These are phyloP conservation scores for Adansonia gregorii DNA, from an alignment of 441 rosid species.

Conservation along the genomic window DNA sequence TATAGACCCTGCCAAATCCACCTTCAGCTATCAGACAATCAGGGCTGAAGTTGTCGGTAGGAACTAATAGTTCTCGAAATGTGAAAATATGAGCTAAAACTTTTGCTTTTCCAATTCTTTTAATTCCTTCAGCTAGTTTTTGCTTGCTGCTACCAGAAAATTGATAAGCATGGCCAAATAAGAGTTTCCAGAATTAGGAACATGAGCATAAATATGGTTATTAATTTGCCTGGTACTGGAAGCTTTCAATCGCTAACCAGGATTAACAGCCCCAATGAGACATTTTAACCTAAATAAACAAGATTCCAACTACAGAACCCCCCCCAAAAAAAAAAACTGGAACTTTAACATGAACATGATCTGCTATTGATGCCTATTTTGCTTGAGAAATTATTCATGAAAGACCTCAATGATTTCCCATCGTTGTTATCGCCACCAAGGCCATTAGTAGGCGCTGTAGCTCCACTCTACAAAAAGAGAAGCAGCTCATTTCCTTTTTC, in stretches of 20 bases:
- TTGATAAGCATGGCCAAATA: slow-evolving; percentile 7
- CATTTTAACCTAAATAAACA: neutral
- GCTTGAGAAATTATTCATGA: slow-evolving; percentile 30
- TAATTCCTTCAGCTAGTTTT: slow-evolving; percentile 46
- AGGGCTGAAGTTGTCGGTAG: slow-evolving; percentile 54
- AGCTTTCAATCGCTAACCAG: neutral
- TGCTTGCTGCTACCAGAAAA: slow-evolving; percentile 44
- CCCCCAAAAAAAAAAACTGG: neutral
- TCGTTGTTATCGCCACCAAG: neutral
- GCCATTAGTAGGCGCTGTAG: neutral
- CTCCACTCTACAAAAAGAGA: slow-evolving; percentile 34
- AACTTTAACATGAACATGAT: neutral
- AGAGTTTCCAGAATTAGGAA: neutral
- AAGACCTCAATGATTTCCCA: slow-evolving; percentile 28
- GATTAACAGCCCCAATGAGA: neutral
- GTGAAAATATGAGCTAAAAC: slow-evolving; percentile 36
- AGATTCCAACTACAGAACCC: neutral
- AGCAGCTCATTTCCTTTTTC: slow-evolving; percentile 31
- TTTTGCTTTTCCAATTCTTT: slow-evolving; percentile 42
- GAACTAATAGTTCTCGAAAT: slow-evolving; percentile 44
- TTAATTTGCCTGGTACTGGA: neutral
- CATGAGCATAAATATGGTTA: neutral
- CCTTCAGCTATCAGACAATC: slow-evolving; percentile 53
- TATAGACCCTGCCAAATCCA: slow-evolving; percentile 58
- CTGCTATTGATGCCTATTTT: slow-evolving; percentile 29